phyloP scores from a whole-genome alignment of 305 asterid species.

The Solanum chacoense region DNA sequence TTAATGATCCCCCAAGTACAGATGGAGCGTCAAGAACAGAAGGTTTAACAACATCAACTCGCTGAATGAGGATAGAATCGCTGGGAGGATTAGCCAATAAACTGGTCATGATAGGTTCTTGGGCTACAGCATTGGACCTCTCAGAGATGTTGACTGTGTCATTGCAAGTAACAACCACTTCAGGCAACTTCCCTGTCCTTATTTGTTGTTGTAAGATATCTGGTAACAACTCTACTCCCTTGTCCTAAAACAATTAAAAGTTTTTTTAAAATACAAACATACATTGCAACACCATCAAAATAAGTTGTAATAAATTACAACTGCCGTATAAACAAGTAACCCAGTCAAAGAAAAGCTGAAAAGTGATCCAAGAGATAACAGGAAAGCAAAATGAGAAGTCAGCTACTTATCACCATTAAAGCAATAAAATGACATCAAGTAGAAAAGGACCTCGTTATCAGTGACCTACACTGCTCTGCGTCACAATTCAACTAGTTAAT shows the following conservation, averaged over 20 bases:
- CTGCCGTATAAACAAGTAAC: neutral
- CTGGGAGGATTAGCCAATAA: constrained; percentile 26
- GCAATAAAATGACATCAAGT: neutral
- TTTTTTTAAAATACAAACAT: neutral
- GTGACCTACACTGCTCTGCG: neutral
- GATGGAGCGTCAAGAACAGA: constrained; percentile 7
- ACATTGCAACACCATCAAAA: neutral
- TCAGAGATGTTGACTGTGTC: constrained; percentile 19
- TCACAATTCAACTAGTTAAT: neutral
- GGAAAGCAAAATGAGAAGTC: neutral
- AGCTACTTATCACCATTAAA: neutral
- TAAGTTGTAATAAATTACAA: neutral
- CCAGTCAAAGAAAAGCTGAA: neutral
- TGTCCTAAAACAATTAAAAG: constrained; percentile 34
- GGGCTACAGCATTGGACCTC: constrained; percentile 24
- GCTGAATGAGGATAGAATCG: constrained; percentile 6
- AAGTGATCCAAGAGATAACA: neutral
- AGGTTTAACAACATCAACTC: constrained; percentile 9
- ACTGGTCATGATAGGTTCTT: constrained; percentile 53
- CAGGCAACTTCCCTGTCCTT: constrained; percentile 52
- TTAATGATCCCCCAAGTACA: constrained; percentile 13
- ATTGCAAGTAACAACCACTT: constrained; percentile 18
- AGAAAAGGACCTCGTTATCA: neutral
- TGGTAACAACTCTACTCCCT: constrained; percentile 73
- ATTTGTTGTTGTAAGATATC: constrained; percentile 55